A percentile compares a stretch with the other conserved stretches of the same genome.
phyloP scores from a whole-genome alignment of 495 filamentous ascomycete species.

The Daldinia childiae region DNA sequence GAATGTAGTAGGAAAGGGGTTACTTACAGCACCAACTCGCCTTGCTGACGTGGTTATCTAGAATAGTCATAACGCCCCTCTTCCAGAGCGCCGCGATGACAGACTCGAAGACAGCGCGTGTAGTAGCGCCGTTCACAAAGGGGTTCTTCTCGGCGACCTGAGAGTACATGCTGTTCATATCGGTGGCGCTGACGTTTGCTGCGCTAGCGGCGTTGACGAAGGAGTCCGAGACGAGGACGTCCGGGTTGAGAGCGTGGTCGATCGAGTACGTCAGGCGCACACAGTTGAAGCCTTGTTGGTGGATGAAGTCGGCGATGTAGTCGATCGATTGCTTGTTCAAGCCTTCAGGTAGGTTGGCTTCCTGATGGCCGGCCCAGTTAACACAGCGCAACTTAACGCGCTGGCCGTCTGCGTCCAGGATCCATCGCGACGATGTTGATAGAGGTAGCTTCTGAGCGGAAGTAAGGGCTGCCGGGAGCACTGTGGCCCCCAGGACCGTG shows the following conservation, averaged over 20 bases:
- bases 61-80: constrained; percentile 54
- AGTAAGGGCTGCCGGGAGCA: constrained; percentile 39
- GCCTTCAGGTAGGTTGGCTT: constrained; percentile 61
- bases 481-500: constrained; percentile 37
- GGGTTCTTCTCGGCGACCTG: constrained; percentile 54
- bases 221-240: constrained; percentile 47
- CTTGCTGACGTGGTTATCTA: constrained; percentile 63
- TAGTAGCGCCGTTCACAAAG: constrained; percentile 48
- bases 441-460: constrained; percentile 51
- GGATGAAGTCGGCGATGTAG: constrained; percentile 55
- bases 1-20: background rate
- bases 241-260: constrained; percentile 60
- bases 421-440: constrained; percentile 59
- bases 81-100: constrained; percentile 55
- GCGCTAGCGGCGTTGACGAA: constrained; percentile 52
- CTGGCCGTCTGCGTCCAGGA: constrained; percentile 55
- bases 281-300: constrained; percentile 60
- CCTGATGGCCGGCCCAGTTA: constrained; percentile 63
- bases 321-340: constrained; percentile 57
- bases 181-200: constrained; percentile 44
- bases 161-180: constrained; percentile 49
- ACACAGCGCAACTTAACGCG: constrained; percentile 63
- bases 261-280: constrained; percentile 63
- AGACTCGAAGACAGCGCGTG: constrained; percentile 50
- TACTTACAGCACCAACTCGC: constrained; percentile 60